Base-by-base conservation (phyloP, 345 rosid genomes). In the Murraya koenigii region DNA sequence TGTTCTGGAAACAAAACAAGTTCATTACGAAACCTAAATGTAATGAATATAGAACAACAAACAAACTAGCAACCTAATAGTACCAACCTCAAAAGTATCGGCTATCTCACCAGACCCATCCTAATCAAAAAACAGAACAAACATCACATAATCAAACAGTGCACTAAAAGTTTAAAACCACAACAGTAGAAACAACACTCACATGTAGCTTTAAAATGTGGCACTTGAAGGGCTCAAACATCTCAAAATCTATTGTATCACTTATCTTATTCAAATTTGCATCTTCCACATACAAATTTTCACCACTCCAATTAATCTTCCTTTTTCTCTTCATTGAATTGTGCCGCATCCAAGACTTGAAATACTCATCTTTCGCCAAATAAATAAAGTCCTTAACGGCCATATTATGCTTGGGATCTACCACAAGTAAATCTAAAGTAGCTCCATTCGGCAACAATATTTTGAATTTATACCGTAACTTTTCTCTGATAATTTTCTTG, bases 361-460 rank as follows among this genome's bases (percentile, higher is more conserved):
- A 52, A 13, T 87, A 91, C 70, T 80, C 83, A 11, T 79, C 72
- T 75, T 74, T 83, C 47, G 87, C 82, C 78, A 75, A 23, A 7
- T 36, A 39, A 8, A 91, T 55, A 49, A 93, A 93, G 1, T 71
- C 72, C 33, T 54, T 41, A 32, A 88, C 71, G 0, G 78, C 8
- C 81, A 93, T 89, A 7, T 78, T 69, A 0, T 30, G 61, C 15
- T n/a, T 33, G 1, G 87, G 85, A 17, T 85, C 52, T 11, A 60
- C 61, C 25, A 89, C 0, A 8, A 77, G 55, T 28, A 91, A 66
- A 0, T 26, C 78, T 14, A 93, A 85, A 5, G 84, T 75, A 26
- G 86, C 72, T n/a, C 90, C 82, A 66, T 86, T 86, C 0, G 97
- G 97, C 55, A 93, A 72, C n/a, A 91, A 77, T 1, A 91, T 75